These are phyloP conservation scores for Capsella rubella DNA, from an alignment of 441 rosid genomes.

Conservation along the genomic window DNA sequence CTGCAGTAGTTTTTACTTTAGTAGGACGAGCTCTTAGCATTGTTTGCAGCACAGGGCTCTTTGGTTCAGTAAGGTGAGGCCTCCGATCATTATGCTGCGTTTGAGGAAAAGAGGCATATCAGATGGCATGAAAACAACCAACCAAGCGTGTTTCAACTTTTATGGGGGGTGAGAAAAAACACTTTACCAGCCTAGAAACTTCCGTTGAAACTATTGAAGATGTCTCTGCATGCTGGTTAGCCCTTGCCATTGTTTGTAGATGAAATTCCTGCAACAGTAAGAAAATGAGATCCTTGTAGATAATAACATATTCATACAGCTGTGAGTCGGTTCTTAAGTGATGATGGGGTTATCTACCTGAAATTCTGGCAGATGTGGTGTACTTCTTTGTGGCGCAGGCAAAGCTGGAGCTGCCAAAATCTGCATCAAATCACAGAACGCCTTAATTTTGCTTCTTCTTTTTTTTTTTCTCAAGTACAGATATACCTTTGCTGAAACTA, in stretches of 20 bases:
- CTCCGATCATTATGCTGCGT: conserved; percentile 66
- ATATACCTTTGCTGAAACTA: conserved; percentile 10
- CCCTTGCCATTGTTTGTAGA: conserved; percentile 79
- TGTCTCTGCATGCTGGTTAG: conserved; percentile 79
- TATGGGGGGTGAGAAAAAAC: conserved; percentile 14
- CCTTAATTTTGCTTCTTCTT: conserved; percentile 4
- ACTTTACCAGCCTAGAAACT: conserved; percentile 68
- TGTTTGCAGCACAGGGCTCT: conserved; percentile 82
- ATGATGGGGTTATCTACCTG: conserved; percentile 58
- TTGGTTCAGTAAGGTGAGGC: conserved; percentile 78
- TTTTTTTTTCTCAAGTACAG: background rate
- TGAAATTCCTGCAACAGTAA: conserved; percentile 78
- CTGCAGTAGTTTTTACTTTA: conserved; percentile 74
- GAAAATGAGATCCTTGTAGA: conserved; percentile 28
- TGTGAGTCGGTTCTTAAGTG: background rate
- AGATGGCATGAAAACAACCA: conserved; percentile 23
- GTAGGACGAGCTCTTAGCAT: conserved; percentile 88
- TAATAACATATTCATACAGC: conserved; percentile 8
- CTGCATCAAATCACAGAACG: conserved; percentile 48
- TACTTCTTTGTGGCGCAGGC: conserved; percentile 68
- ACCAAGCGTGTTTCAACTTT: background rate
- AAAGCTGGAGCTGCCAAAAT: conserved; percentile 78
- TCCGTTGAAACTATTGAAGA: conserved; percentile 83
- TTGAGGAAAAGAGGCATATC: conserved; percentile 19
- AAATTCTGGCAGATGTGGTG: conserved; percentile 83